Conservation (phyloP, 345 rosid species). For the Orychophragmus violaceus region DNA sequence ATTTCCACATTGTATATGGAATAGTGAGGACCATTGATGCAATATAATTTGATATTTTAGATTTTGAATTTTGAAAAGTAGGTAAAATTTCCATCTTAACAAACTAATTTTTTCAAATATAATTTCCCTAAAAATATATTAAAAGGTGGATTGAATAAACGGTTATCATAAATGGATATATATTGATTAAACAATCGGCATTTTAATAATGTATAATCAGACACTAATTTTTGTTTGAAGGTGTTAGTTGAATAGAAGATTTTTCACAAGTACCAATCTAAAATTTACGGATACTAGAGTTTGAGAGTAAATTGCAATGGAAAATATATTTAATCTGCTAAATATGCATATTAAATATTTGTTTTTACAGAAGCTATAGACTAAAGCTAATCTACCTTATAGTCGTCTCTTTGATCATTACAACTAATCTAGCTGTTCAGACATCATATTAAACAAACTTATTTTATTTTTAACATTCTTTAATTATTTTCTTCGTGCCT, state of each 20-base stretch:
- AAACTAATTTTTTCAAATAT: not conserved
- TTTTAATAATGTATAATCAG: not conserved
- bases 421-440: not conserved
- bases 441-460: no score
- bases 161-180: not conserved
- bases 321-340: not conserved
- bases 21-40: slow-evolving; percentile 14
- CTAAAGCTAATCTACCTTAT: not conserved
- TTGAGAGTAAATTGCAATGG: not conserved
- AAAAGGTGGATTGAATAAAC: not conserved
- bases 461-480: not conserved
- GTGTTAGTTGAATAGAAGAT: not conserved
- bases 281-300: not conserved
- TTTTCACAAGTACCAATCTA: not conserved
- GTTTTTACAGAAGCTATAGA: not conserved
- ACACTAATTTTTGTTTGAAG: not conserved
- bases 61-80: slow-evolving; percentile 4
- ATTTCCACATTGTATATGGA: slow-evolving; percentile 15
- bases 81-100: not conserved
- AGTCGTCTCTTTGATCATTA: slow-evolving; percentile 4
- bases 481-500: not conserved
- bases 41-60: not conserved
- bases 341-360: not conserved
- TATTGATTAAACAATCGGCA: not conserved
- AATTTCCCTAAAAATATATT: not conserved